Percentiles rank a stretch among this genome's conserved stretches.
phyloP scores from a whole-genome alignment of 371 early-diverging fungal genomes.

The Mucor mucedo region DNA sequence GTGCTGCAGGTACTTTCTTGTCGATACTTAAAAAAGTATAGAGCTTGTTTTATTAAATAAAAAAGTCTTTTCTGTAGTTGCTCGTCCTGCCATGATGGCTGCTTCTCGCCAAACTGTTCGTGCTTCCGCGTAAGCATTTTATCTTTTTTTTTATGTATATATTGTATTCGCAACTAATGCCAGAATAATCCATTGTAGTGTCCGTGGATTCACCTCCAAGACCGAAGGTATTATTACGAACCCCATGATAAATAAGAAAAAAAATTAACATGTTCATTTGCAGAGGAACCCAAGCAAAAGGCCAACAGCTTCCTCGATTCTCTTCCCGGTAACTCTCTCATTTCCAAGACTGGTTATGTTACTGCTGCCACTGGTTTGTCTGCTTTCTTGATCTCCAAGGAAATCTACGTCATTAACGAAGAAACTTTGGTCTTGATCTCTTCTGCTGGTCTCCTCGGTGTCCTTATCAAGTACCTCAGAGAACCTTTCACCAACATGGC shows the following conservation, averaged over 20 bases:
- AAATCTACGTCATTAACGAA: conserved; percentile 94
- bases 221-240: no score
- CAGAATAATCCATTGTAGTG: no score
- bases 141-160: no score
- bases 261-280: no score
- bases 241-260: no score
- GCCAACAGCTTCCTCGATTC: conserved; percentile 88
- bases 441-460: conserved; percentile 75
- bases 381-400: conserved; percentile 92
- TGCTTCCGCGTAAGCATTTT: conserved; percentile 44
- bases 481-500: conserved; percentile 91
- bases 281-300: conserved; percentile 66
- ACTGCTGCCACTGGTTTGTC: conserved; percentile 84
- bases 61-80: no score
- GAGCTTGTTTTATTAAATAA: no score
- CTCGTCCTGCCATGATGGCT: conserved; percentile 46
- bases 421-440: conserved; percentile 87
- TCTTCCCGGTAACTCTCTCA: conserved; percentile 89
- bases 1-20: conserved; percentile 46
- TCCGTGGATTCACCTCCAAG: conserved; percentile 46
- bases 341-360: conserved; percentile 90
- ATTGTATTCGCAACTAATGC: no score
- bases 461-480: conserved; percentile 78
- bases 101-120: conserved; percentile 47
- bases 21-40: no score